Base-by-base conservation (phyloP, 768 basidiomycete genomes). In the Crepidotus variabilis region DNA sequence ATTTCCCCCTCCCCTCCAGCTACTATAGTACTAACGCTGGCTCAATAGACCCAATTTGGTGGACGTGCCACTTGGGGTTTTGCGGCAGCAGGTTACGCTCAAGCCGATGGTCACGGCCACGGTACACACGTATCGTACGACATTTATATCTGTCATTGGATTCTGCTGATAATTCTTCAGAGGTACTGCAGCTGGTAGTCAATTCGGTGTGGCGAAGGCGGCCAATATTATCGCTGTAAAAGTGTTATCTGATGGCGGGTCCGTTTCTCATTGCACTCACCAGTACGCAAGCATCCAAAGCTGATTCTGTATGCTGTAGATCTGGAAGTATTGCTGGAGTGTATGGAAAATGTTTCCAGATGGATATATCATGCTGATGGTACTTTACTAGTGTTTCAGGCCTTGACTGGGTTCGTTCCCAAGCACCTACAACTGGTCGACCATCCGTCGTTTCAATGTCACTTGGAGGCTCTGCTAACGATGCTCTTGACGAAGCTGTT, bases 151-250 rank as follows among this genome's bases (percentile, higher is more conserved):
- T 16, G 18, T n/a, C n/a, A n/a, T n/a, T n/a, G n/a, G n/a, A n/a
- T n/a, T n/a, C n/a, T 14, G 39, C 13, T 11, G 14, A 16, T 13
- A 34, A 8, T 28, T 4, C 32, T 28, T n/a, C 24, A 68, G 65
- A 8, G 66, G 68, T 6, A 69, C 60, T n/a, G 65, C 62, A n/a
- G 68, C 63, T 24, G 65, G 66, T 1, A 59, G 46, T 23, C 66
- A 60, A n/a, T 69, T 51, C 47, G 66, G 68, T 52, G 65, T 66
- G 11, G 66, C 68, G 2, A 69, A 68, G 57, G 47, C 55, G 20
- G 74, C 71, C 0, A 68, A 62, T 56, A 58, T 77, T 58, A 67
- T 78, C 54, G 71, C 76, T 6, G 76, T 77, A 36, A 77, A 78
- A 54, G 75, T 78, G 9, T 71, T 77, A 35, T 62, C 60, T 47